Percentiles rank a stretch among this genome's conserved stretches.
phyloP scores from a whole-genome alignment of 176 grass and related monocot genomes.

The Ensete ventricosum region DNA sequence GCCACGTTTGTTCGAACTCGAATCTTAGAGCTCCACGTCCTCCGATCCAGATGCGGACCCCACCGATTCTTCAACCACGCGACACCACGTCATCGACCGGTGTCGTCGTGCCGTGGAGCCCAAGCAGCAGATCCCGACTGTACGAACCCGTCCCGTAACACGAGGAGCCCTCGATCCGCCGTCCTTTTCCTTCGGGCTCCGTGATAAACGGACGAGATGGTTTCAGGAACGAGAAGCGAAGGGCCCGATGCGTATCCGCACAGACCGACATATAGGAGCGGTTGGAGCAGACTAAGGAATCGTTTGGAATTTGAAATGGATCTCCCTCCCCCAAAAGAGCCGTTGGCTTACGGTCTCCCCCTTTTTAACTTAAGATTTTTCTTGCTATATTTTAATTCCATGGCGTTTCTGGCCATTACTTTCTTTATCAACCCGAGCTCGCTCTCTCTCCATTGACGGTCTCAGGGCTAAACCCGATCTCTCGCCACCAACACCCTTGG shows the following conservation, averaged over 20 bases:
- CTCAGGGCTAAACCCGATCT: background rate
- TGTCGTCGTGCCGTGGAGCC: too few species aligned
- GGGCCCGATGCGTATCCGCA: background rate
- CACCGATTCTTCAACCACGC: too few species aligned
- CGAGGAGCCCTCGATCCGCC: background rate
- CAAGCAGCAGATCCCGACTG: too few species aligned
- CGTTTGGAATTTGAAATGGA: slow-evolving; percentile 15
- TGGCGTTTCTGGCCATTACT: background rate
- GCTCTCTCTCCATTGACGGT: background rate
- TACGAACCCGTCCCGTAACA: too few species aligned
- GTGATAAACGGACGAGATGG: background rate
- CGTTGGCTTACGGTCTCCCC: background rate
- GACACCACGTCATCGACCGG: too few species aligned
- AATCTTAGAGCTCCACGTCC: too few species aligned
- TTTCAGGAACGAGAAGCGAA: background rate
- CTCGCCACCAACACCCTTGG: background rate
- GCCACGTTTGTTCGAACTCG: too few species aligned
- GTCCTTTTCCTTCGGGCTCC: background rate
- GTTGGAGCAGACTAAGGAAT: background rate
- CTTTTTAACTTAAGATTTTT: background rate
- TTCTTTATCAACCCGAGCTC: background rate
- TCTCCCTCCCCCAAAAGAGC: background rate
- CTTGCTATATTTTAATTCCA: background rate
- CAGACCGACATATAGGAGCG: background rate
- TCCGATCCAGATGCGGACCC: too few species aligned